Evolutionary conservation across 495 filamentous ascomycete species (phyloP).

Genomic region (Lindgomyces ingoldianus): DNA sequence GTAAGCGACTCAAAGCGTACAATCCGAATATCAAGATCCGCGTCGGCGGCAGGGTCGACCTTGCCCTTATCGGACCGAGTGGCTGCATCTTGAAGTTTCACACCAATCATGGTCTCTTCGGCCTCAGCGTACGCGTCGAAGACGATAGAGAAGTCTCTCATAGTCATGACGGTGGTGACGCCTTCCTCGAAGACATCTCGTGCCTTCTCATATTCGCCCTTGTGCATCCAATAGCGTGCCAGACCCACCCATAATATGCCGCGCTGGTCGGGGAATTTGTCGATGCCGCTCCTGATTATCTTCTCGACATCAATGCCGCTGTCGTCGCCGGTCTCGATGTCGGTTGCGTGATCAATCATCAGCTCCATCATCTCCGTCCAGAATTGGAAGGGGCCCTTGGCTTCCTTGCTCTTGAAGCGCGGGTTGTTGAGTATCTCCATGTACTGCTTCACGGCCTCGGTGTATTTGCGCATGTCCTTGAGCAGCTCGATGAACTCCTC

Average conservation of each 20-base stretch:
- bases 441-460: slow-evolving; percentile 89
- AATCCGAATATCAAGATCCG: slow-evolving; percentile 96
- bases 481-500: slow-evolving; percentile 94
- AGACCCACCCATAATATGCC: slow-evolving; percentile 96
- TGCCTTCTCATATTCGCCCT: slow-evolving; percentile 86
- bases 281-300: slow-evolving; percentile 91
- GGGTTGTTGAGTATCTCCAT: slow-evolving; percentile 93
- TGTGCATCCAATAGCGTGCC: slow-evolving; percentile 95
- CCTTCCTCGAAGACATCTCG: slow-evolving; percentile 96
- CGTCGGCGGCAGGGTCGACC: slow-evolving; percentile 82
- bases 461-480: slow-evolving; percentile 78
- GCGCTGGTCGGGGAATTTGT: slow-evolving; percentile 88
- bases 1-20: slow-evolving; percentile 97
- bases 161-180: slow-evolving; percentile 97
- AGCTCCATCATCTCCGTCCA: slow-evolving; percentile 99
- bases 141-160: slow-evolving; percentile 95
- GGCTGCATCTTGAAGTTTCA: slow-evolving; percentile 84
- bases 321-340: slow-evolving; percentile 77
- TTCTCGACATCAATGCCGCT: slow-evolving; percentile 87
- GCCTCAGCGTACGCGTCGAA: slow-evolving; percentile 98
- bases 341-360: slow-evolving; percentile 84
- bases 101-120: slow-evolving; percentile 92
- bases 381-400: slow-evolving; percentile 91
- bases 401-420: slow-evolving; percentile 86
- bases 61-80: slow-evolving; percentile 78